These are phyloP conservation scores for Lachancea lanzarotensis DNA, from an alignment of 805 yeast genomes.

Conservation along the genomic window DNA sequence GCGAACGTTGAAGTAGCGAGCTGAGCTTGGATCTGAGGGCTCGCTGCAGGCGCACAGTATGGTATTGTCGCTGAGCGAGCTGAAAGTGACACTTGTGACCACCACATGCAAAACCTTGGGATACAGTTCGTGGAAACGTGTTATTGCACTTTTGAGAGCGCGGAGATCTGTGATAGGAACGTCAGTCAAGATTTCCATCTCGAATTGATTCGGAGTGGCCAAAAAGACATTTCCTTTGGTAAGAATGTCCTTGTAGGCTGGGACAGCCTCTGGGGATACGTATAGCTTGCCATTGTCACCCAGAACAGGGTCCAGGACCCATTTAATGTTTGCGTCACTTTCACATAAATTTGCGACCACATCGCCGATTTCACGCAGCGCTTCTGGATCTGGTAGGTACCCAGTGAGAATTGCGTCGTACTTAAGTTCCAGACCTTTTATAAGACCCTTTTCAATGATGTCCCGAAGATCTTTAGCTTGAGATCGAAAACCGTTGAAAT, in stretches of 20 bases:
- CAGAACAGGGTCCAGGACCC: constrained; percentile 85
- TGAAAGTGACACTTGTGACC: constrained; percentile 45
- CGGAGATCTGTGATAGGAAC: constrained; percentile 35
- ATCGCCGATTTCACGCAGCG: constrained; percentile 44
- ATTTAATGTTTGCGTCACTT: constrained; percentile 32
- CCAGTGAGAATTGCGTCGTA: constrained; percentile 76
- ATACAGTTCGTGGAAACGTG: constrained; percentile 38
- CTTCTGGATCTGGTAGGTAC: constrained; percentile 60
- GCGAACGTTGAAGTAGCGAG: constrained; percentile 37
- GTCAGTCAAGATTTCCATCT: constrained; percentile 55
- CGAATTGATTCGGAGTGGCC: constrained; percentile 72
- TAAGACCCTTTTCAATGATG: constrained; percentile 49
- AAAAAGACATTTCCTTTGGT: constrained; percentile 39
- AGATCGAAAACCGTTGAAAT: constrained; percentile 52
- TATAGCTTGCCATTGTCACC: constrained; percentile 87
- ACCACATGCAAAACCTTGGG: constrained; percentile 46
- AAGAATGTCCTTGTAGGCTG: constrained; percentile 45
- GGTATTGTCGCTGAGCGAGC: not conserved
- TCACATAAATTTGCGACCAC: constrained; percentile 33
- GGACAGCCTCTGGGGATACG: constrained; percentile 53
- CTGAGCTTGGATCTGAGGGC: constrained; percentile 31
- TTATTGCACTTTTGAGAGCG: constrained; percentile 36
- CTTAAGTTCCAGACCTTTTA: constrained; percentile 37
- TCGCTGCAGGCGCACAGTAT: constrained; percentile 17
- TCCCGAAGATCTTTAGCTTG: constrained; percentile 40